phyloP scores from a whole-genome alignment of 2,329 filamentous ascomycete genomes.

The Paraphoma chrysanthemicola region DNA sequence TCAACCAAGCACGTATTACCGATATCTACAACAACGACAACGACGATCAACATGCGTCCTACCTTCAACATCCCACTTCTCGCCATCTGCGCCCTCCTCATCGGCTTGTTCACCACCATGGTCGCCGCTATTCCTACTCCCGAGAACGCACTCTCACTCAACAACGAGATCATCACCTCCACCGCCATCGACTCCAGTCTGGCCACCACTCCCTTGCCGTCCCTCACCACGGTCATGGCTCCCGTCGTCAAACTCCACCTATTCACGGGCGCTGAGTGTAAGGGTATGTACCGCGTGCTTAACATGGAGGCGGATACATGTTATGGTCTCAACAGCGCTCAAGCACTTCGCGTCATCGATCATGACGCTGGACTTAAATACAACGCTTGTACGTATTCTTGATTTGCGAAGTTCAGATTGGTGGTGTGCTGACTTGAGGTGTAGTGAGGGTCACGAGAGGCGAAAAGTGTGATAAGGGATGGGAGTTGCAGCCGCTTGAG shows the following conservation, averaged over 20 bases:
- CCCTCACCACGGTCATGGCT: not conserved
- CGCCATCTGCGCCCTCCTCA: not conserved
- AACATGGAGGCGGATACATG: not conserved
- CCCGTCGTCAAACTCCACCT: not conserved
- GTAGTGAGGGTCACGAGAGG: not conserved
- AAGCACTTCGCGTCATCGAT: not conserved
- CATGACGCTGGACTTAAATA: not conserved
- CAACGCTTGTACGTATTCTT: not conserved
- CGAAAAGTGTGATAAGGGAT: not conserved
- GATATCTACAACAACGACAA: too few species aligned
- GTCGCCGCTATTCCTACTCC: not conserved
- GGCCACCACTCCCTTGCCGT: not conserved
- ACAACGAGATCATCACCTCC: too few species aligned
- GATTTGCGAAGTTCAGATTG: too few species aligned
- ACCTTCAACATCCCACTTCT: not conserved
- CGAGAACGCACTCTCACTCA: too few species aligned
- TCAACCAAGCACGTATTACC: too few species aligned
- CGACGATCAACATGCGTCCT: too few species aligned
- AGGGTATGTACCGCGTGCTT: not conserved
- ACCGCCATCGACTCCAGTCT: not conserved
- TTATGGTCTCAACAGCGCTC: not conserved
- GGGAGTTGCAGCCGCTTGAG: constrained; percentile 2
- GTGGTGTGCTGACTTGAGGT: too few species aligned
- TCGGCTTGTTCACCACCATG: not conserved
- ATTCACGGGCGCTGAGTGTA: not conserved